phyloP scores from a whole-genome alignment of 768 basidiomycete genomes.

The Lactarius akahatsu region DNA sequence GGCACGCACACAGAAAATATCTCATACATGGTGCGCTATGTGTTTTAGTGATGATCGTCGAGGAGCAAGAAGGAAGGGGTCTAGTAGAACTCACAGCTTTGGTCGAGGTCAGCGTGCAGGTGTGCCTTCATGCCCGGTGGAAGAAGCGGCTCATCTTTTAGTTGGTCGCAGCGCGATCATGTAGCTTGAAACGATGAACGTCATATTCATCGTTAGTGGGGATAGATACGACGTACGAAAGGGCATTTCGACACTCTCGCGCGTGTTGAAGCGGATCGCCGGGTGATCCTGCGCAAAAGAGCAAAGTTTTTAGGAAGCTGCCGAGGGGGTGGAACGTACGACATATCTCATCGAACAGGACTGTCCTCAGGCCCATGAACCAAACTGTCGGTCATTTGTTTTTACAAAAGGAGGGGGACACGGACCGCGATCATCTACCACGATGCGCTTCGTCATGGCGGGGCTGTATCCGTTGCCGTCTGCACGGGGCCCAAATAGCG shows the following conservation, averaged over 20 bases:
- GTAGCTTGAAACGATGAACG: conserved; percentile 39
- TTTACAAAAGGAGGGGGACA: neutral
- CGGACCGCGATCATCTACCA: conserved; percentile 69
- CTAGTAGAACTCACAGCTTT: conserved; percentile 76
- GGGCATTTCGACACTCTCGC: conserved; percentile 97
- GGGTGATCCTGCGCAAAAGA: conserved; percentile 68
- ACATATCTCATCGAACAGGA: conserved; percentile 69
- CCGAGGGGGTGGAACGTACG: conserved; percentile 41
- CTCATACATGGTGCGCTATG: neutral
- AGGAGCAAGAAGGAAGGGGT: too few species aligned
- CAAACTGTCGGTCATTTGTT: neutral
- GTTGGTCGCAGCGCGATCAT: conserved; percentile 37
- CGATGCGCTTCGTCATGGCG: conserved; percentile 83
- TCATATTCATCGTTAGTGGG: neutral
- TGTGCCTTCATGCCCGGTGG: conserved; percentile 90
- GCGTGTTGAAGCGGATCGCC: conserved; percentile 81
- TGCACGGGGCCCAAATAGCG: conserved; percentile 85
- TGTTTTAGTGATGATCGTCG: neutral
- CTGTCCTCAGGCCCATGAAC: conserved; percentile 33
- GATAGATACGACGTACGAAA: conserved; percentile 72
- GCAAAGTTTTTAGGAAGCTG: neutral
- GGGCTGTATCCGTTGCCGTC: conserved; percentile 98
- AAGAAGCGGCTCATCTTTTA: conserved; percentile 61
- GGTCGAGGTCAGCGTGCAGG: conserved; percentile 82
- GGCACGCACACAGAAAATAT: neutral